phyloP scores from a whole-genome alignment of 345 rosid genomes.

The Nasturtium officinale region DNA sequence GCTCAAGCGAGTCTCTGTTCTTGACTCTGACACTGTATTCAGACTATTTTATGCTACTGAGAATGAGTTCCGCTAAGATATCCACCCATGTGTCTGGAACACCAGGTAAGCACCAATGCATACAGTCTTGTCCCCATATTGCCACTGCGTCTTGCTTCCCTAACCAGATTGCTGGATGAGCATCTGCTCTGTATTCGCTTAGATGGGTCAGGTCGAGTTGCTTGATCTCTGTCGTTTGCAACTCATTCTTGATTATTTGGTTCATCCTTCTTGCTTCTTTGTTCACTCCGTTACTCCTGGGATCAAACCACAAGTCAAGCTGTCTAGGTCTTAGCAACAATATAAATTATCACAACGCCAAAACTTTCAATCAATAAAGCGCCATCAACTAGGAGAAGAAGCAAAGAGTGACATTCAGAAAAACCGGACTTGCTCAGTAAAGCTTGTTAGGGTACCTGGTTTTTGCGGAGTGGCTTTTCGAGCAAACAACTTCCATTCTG shows the following conservation, averaged over 20 bases:
- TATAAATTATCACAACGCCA: not conserved
- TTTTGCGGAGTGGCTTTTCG: constrained; percentile 62
- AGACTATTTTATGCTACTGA: constrained; percentile 35
- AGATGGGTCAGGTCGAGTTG: constrained; percentile 71
- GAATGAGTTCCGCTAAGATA: constrained; percentile 64
- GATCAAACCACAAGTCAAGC: constrained; percentile 96
- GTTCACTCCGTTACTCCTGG: constrained; percentile 81
- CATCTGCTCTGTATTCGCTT: constrained; percentile 95
- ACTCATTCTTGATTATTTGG: constrained; percentile 48
- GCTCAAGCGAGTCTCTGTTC: constrained; percentile 15
- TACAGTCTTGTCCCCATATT: constrained; percentile 94
- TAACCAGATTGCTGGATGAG: constrained; percentile 91
- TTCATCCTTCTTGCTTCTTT: constrained; percentile 83
- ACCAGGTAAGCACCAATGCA: constrained; percentile 99
- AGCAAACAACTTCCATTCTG: constrained; percentile 91
- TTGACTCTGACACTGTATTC: constrained; percentile 9
- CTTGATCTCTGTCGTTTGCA: constrained; percentile 55
- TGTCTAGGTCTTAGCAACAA: constrained; percentile 56
- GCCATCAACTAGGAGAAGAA: not conserved
- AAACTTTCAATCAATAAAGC: not conserved
- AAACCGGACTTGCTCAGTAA: not conserved
- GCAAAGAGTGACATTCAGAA: not conserved
- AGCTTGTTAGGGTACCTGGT: constrained; percentile 54
- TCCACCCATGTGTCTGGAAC: constrained; percentile 95
- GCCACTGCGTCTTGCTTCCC: constrained; percentile 93